Conservation (phyloP, 345 rosid genomes). For the Gynandropsis gynandra region DNA sequence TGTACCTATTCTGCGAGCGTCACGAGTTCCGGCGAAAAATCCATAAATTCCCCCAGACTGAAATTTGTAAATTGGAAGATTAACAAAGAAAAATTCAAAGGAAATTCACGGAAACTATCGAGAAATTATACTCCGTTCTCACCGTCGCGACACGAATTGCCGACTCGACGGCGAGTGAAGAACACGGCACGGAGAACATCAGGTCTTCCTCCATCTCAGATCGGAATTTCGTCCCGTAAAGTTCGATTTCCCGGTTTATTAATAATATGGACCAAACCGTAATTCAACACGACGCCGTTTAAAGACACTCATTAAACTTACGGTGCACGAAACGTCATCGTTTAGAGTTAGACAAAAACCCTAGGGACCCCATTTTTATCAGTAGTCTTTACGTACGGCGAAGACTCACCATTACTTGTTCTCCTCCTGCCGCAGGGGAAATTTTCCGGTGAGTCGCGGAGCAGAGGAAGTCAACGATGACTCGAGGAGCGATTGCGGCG, state of each 20-base stretch:
- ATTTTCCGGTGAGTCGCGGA: not conserved
- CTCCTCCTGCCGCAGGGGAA: no score
- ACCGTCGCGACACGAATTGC: constrained; percentile 61
- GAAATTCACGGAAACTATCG: not conserved
- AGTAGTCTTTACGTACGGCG: no score
- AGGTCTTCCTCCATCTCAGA: constrained; percentile 50
- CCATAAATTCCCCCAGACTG: constrained; percentile 86
- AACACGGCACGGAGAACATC: constrained; percentile 52
- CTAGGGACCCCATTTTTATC: no score
- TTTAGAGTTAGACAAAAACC: no score
- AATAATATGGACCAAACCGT: no score
- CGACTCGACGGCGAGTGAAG: constrained; percentile 65
- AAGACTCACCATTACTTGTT: no score
- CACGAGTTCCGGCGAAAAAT: constrained; percentile 47
- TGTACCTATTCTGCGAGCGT: constrained; percentile 53
- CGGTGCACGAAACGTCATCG: no score
- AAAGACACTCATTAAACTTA: no score
- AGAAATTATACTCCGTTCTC: not conserved
- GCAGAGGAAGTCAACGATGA: not conserved
- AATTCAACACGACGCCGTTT: not conserved
- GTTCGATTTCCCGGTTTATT: not conserved
- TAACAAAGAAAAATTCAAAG: not conserved
- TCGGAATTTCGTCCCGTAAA: not conserved
- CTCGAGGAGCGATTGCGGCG: no score
- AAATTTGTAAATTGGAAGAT: not conserved